Conservation (phyloP, 495 filamentous ascomycete species). For the Lasiosphaeria hispida region DNA sequence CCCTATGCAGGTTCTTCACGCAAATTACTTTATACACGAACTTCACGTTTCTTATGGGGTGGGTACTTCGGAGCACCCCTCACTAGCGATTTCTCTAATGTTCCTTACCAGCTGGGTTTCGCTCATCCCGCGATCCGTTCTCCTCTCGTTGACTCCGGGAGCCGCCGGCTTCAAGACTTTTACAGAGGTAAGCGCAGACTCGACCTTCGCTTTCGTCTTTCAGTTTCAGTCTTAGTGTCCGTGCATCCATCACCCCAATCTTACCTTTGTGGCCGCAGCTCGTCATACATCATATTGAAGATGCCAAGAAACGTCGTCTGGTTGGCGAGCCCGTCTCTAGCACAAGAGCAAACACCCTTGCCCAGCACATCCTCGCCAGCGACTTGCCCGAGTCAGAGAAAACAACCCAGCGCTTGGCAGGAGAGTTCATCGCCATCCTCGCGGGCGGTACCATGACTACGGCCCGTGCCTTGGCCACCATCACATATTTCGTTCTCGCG, state of each 20-base stretch:
- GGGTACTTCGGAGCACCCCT: not conserved
- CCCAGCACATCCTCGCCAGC: conserved; percentile 32
- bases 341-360: conserved; percentile 28
- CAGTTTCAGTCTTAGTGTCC: too few species aligned
- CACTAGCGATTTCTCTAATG: not conserved
- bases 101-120: not conserved
- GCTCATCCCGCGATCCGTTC: not conserved
- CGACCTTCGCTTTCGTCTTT: too few species aligned
- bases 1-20: conserved; percentile 1
- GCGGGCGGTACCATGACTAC: conserved; percentile 41
- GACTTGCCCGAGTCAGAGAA: conserved; percentile 35
- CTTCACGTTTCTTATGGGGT: conserved; percentile 8
- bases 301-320: too few species aligned
- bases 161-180: too few species aligned
- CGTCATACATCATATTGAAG: not conserved
- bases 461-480: conserved; percentile 20
- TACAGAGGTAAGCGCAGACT: too few species aligned
- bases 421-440: conserved; percentile 36
- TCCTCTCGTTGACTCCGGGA: too few species aligned
- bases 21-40: not conserved
- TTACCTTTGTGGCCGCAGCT: too few species aligned
- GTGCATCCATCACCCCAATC: too few species aligned
- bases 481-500: conserved; percentile 40
- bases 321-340: too few species aligned
- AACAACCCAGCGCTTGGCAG: conserved; percentile 21